Conservation (phyloP, 306 rosid species). For the Vicia faba region DNA sequence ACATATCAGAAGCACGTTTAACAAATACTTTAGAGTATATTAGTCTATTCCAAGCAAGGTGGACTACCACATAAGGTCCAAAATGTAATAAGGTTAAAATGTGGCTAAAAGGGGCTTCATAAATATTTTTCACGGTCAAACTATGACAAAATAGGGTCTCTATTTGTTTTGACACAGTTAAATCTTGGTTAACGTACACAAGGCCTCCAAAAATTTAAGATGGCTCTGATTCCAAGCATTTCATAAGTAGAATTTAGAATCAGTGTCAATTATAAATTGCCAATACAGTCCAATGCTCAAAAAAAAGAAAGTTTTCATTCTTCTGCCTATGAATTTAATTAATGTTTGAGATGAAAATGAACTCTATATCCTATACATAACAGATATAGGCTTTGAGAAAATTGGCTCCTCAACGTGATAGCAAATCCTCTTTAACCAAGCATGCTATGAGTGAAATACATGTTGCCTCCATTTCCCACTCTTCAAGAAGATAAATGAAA, state of each 20-base stretch:
- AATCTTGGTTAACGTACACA: too few relatives aligned
- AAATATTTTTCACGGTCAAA: too few relatives aligned
- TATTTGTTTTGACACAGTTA: too few relatives aligned
- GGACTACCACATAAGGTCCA: too few relatives aligned
- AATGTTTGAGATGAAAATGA: not conserved
- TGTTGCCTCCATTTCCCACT: conserved; percentile 1
- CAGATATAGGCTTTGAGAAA: not conserved
- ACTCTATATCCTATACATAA: conserved; percentile 12
- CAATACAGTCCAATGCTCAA: conserved; percentile 11
- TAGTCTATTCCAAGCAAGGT: conserved; percentile 13
- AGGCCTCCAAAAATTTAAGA: too few relatives aligned
- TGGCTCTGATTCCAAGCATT: not conserved
- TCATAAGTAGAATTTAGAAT: conserved; percentile 26
- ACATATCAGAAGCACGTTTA: conserved; percentile 25
- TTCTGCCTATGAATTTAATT: not conserved
- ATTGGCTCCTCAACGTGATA: conserved; percentile 4
- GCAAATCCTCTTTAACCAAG: conserved; percentile 8
- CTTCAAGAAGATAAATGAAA: conserved; percentile 13
- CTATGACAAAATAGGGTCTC: too few relatives aligned
- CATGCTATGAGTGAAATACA: conserved; percentile 14
- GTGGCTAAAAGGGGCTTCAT: too few relatives aligned
- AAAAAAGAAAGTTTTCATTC: not conserved
- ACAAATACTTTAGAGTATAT: conserved; percentile 16
- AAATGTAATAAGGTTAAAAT: too few relatives aligned
- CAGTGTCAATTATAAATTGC: conserved; percentile 3